Evolutionary conservation across 192 early-diverging fungal genomes (phyloP).

Genomic region (Podochytrium sp.): DNA sequence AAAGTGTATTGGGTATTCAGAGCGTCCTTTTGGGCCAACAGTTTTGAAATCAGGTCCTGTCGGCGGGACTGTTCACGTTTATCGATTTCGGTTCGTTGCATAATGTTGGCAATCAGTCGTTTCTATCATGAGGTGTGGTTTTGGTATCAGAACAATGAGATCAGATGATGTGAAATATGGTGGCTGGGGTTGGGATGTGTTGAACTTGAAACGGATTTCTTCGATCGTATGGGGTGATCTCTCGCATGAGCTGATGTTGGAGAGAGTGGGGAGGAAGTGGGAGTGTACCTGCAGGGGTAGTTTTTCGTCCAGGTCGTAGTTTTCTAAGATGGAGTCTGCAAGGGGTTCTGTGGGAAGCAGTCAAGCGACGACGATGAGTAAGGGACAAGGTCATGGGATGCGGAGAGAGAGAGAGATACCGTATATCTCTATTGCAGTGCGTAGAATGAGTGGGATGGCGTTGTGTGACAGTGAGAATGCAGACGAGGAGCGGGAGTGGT

Average conservation of each 20-base stretch:
- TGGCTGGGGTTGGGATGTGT: too few species aligned
- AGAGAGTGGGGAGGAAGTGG: not conserved
- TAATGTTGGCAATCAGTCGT: slow-evolving; percentile 32
- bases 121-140: slow-evolving; percentile 14
- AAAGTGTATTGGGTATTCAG: slow-evolving; percentile 2
- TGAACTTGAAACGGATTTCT: too few species aligned
- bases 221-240: too few species aligned
- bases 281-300: slow-evolving; percentile 20
- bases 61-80: slow-evolving; percentile 31
- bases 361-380: not conserved
- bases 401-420: not conserved
- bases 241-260: too few species aligned
- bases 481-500: not conserved
- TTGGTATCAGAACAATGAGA: too few species aligned
- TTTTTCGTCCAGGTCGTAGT: slow-evolving; percentile 21
- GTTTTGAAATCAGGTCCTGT: not conserved
- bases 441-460: not conserved
- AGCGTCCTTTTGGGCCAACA: slow-evolving; percentile 16
- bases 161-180: too few species aligned
- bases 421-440: not conserved
- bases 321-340: slow-evolving; percentile 8
- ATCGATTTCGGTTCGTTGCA: slow-evolving; percentile 33
- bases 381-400: not conserved
- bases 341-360: slow-evolving; percentile 13
- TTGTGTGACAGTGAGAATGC: not conserved